Evolutionary conservation across 768 basidiomycete genomes (phyloP).

Genomic region (Tylopilus sp.): DNA sequence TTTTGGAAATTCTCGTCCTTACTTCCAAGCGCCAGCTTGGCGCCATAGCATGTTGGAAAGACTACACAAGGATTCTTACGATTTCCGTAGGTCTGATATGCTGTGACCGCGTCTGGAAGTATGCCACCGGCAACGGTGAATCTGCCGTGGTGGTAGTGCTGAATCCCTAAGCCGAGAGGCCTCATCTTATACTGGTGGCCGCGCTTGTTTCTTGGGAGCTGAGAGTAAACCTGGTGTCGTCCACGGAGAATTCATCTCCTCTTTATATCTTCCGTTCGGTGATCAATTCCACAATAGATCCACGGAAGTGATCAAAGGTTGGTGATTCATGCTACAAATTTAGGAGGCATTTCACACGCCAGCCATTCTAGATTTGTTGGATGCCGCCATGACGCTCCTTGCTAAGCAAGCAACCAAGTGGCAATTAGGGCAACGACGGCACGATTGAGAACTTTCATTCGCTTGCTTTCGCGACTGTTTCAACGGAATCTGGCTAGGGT

Average conservation of each 20-base stretch:
- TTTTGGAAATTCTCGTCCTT: not conserved
- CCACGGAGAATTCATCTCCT: not conserved
- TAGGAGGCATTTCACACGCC: too few species aligned
- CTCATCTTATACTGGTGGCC: conserved; percentile 2
- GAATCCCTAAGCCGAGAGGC: conserved; percentile 18
- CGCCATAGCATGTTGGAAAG: not conserved
- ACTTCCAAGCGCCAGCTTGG: not conserved
- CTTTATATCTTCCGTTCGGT: conserved; percentile 6
- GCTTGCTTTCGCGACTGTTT: too few species aligned
- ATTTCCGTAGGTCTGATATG: not conserved
- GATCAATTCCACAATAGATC: not conserved
- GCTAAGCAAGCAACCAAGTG: too few species aligned
- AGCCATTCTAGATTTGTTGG: too few species aligned
- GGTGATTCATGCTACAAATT: too few species aligned
- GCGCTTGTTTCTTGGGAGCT: not conserved
- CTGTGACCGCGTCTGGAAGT: not conserved
- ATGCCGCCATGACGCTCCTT: too few species aligned
- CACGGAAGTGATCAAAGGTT: not conserved
- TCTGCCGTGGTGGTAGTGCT: not conserved
- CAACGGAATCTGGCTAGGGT: not conserved
- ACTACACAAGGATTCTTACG: not conserved
- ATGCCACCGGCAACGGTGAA: not conserved
- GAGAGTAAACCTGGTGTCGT: not conserved
- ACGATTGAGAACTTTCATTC: too few species aligned
- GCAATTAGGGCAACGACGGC: too few species aligned